Evolutionary conservation across 306 rosid genomes (phyloP).

Genomic region (Cyamopsis tetragonoloba): DNA sequence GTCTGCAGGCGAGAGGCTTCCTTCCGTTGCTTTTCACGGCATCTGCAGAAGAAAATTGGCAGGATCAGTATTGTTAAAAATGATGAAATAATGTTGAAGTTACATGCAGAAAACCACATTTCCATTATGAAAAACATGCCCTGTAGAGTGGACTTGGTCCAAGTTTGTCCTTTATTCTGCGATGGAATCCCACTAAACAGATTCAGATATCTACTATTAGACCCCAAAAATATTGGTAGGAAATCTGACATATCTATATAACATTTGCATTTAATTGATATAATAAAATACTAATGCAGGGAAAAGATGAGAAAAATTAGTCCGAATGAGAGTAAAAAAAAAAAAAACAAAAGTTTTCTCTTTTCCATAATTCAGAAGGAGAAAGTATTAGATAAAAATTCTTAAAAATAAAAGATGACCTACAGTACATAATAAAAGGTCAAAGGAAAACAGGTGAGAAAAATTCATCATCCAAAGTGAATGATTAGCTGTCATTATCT

Average conservation of each 20-base stretch:
- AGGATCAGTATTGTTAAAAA: not conserved
- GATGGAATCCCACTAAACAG: too few relatives aligned
- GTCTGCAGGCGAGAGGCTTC: slow-evolving; percentile 76
- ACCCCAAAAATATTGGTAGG: not conserved
- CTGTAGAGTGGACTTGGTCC: not conserved
- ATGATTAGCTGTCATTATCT: slow-evolving; percentile 31
- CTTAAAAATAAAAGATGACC: not conserved
- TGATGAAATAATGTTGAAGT: not conserved
- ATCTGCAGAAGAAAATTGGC: slow-evolving; percentile 34
- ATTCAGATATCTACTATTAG: not conserved
- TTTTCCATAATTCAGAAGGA: not conserved
- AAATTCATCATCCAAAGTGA: slow-evolving; percentile 9
- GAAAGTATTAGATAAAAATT: not conserved
- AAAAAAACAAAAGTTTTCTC: not conserved
- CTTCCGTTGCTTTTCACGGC: slow-evolving; percentile 88
- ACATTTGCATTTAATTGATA: not conserved
- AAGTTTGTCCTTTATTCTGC: too few relatives aligned
- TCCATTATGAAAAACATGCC: not conserved
- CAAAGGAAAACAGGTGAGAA: slow-evolving; percentile 1
- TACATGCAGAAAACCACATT: not conserved
- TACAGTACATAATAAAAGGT: not conserved
- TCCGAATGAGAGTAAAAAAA: not conserved
- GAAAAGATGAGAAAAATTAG: not conserved
- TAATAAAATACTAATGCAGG: not conserved
- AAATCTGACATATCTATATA: not conserved